A percentile compares a stretch with the other conserved stretches of the same genome.
These are phyloP conservation scores for Rhynchosporium agropyri DNA, from an alignment of 2,329 filamentous ascomycete genomes.

Conservation along the genomic window DNA sequence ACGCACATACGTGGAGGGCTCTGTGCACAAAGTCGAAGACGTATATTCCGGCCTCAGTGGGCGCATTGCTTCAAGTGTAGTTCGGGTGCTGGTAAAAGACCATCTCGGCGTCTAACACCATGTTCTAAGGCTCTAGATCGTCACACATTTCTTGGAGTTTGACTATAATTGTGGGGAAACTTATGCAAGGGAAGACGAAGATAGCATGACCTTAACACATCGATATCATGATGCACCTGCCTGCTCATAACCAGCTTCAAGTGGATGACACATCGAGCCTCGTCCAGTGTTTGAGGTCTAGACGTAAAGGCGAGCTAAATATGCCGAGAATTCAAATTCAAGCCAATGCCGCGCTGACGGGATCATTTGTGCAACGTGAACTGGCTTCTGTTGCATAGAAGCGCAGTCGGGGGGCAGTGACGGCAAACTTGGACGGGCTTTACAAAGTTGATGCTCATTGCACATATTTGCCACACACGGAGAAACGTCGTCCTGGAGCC, in stretches of 20 bases:
- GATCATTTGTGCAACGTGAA: constrained; percentile 17
- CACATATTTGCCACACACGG: not conserved
- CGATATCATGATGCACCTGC: too few species aligned
- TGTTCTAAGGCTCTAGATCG: not conserved
- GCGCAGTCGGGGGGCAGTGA: not conserved
- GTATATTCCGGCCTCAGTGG: not conserved
- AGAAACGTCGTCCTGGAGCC: not conserved
- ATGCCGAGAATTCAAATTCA: not conserved
- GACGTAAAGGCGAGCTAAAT: not conserved
- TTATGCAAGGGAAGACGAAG: constrained; percentile 1
- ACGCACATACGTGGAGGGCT: not conserved
- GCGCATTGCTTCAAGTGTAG: too few species aligned
- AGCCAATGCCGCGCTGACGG: constrained; percentile 14
- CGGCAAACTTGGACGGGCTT: not conserved
- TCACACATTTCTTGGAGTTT: constrained; percentile 10
- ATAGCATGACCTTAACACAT: not conserved
- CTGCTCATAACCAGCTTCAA: too few species aligned
- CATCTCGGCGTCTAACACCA: not conserved
- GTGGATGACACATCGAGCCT: not conserved
- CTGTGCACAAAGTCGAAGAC: not conserved
- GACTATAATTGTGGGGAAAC: not conserved
- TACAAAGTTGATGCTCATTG: not conserved
- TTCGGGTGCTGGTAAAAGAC: not conserved
- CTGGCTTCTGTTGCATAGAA: constrained; percentile 2
- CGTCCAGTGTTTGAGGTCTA: constrained; percentile 1